Conservation (phyloP, 1,284 basidiomycete species). For the Tilletia indica region DNA sequence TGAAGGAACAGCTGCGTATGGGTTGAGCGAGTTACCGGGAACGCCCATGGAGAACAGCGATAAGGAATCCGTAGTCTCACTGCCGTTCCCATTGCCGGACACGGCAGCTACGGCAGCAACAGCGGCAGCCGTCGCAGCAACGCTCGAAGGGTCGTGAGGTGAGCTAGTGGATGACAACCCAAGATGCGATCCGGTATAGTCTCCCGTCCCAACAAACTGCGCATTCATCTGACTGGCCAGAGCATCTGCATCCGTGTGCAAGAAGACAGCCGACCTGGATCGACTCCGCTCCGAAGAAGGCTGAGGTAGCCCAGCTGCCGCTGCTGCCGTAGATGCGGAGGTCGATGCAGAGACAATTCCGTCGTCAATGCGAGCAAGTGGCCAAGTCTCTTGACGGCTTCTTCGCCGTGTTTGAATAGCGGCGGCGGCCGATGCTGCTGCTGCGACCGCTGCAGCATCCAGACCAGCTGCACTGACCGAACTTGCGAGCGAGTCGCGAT, state of each 20-base stretch:
- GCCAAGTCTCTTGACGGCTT: conserved; percentile 12
- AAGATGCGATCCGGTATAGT: not conserved
- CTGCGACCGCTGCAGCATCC: conserved; percentile 5
- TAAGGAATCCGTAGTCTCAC: not conserved
- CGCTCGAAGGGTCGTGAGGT: conserved; percentile 4
- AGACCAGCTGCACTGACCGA: not conserved
- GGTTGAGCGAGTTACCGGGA: not conserved
- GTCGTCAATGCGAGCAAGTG: conserved; percentile 10
- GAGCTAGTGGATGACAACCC: not conserved
- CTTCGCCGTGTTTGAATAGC: not conserved
- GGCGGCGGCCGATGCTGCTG: not conserved
- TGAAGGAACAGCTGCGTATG: not conserved
- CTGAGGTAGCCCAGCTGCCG: not conserved
- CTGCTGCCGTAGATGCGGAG: not conserved
- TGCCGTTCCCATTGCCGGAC: not conserved
- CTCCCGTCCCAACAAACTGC: too few relatives aligned
- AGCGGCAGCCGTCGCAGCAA: conserved; percentile 1
- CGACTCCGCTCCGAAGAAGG: conserved; percentile 6
- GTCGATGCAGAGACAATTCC: not conserved
- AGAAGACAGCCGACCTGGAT: not conserved
- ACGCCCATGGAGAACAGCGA: not conserved
- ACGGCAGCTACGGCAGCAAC: conserved; percentile 8
- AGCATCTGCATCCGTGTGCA: not conserved
- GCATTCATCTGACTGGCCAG: not conserved
- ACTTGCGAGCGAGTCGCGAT: conserved; percentile 10